phyloP scores from a whole-genome alignment of 331 rosid genomes.

The Saraca asoca region DNA sequence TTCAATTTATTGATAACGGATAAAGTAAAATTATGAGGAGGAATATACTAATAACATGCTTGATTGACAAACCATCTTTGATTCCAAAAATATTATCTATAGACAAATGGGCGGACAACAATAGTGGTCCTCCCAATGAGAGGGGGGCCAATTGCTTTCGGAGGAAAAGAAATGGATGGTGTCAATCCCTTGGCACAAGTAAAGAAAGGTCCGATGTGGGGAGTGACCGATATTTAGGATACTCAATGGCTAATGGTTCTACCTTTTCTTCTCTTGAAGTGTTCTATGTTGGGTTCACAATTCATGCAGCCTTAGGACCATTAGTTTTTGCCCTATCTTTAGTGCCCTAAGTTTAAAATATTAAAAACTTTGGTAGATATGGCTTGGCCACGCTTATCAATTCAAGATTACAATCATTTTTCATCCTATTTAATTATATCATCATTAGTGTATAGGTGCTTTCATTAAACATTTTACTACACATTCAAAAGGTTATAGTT shows the following conservation, averaged over 20 bases:
- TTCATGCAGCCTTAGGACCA: constrained; percentile 36
- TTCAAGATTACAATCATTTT: constrained; percentile 19
- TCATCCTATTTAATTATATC: not conserved
- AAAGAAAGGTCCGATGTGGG: constrained; percentile 30
- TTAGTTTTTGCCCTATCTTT: constrained; percentile 28
- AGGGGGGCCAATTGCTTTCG: constrained; percentile 39
- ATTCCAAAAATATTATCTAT: constrained; percentile 3
- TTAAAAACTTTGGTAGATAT: not conserved
- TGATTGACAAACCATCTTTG: constrained; percentile 11
- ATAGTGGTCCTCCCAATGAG: constrained; percentile 28
- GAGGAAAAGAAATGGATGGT: constrained; percentile 42
- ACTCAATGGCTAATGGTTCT: constrained; percentile 26
- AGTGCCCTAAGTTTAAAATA: constrained; percentile 13
- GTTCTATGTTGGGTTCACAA: constrained; percentile 35
- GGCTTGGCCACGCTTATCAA: not conserved
- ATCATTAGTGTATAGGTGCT: too few relatives aligned
- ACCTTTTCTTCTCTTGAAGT: constrained; percentile 44
- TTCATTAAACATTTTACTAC: too few relatives aligned
- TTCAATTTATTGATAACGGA: too few relatives aligned
- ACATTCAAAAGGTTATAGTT: too few relatives aligned
- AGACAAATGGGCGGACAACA: constrained; percentile 30
- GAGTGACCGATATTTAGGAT: constrained; percentile 11
- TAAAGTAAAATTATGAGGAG: too few relatives aligned
- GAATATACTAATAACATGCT: not conserved
- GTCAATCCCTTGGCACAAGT: constrained; percentile 25